Base-by-base conservation (phyloP, 805 yeast genomes). In the Kluyveromyces dobzhanskii region DNA sequence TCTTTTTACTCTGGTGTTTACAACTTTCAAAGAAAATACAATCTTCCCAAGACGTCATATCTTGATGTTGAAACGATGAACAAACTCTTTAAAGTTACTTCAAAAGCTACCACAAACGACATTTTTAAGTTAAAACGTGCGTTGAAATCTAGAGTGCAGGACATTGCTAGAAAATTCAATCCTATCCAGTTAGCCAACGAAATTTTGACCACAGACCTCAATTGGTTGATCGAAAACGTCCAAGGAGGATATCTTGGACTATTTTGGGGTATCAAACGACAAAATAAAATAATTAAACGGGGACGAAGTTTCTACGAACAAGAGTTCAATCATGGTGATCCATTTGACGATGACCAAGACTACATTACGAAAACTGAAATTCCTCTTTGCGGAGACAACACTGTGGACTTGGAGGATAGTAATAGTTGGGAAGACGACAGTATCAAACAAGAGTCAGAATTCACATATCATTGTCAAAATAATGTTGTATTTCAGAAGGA, bases 11-110 rank as follows among this genome's bases (percentile, higher is more conserved):
- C 70, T 2, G 74, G 86, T 5, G 71, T 92, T 18, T 75, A 76
- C 2, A 80, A 76, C 43, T 90, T 88, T 56, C 97, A 92, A 57
- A 84, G 77, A 53, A 82, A 78, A 43, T 67, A 70, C 46, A 71
- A 73, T 44, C 51, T 81, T 6, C 69, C 71, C 3, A 65, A 67
- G 42, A 70, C 71, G 17, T 57, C 75, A 43, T 70, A 69, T 44
- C 62, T 83, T 25, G 87, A 82, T 56, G 64, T 70, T 19, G 65
- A 64, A 37, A 81, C 90, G 0, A 59, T 70, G 35, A 67, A 67
- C 35, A 67, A 68, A 39, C 57, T 78, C 3, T 64, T 70, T 43
- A 62, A 62, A 37, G 66, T 70, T 3, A 69, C 79, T 4, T 67
- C 69, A 7, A 73, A 71, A 45, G 57, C 56, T 4, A 56, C 67